A percentile compares a stretch with the other conserved stretches of the same genome.
phyloP scores from a whole-genome alignment of 2,329 filamentous ascomycete species.

The Aspergillus terreus region DNA sequence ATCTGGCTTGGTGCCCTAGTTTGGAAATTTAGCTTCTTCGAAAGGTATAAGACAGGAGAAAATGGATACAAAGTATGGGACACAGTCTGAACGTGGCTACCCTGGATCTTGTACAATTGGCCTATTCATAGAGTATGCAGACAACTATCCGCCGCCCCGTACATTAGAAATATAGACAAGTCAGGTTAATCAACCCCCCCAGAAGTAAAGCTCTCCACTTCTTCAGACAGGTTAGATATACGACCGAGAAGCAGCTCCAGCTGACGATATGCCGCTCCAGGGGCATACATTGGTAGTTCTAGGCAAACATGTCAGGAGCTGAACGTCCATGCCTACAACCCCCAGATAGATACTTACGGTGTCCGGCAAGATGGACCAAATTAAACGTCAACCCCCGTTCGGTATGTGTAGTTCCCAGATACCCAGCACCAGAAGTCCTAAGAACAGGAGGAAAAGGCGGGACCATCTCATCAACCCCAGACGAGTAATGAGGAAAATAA shows the following conservation, averaged over 20 bases:
- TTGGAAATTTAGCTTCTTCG: no score
- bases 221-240: slow-evolving; percentile 37
- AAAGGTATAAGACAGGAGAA: no score
- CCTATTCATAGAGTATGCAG: no score
- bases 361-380: slow-evolving; percentile 61
- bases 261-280: slow-evolving; percentile 65
- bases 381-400: slow-evolving; percentile 75
- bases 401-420: slow-evolving; percentile 66
- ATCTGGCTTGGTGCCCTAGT: no score
- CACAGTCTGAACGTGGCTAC: no score
- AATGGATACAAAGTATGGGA: no score
- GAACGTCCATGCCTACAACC: slow-evolving; percentile 40
- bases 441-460: background rate
- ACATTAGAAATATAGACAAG: no score
- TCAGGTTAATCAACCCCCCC: background rate
- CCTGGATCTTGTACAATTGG: no score
- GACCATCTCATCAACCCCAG: background rate
- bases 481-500: slow-evolving; percentile 43
- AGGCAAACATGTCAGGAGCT: slow-evolving; percentile 48
- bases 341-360: slow-evolving; percentile 44
- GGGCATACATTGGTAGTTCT: slow-evolving; percentile 60
- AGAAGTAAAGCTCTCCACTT: background rate
- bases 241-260: slow-evolving; percentile 72
- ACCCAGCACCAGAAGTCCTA: slow-evolving; percentile 53
- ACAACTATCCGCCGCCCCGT: no score